phyloP scores from a whole-genome alignment of 768 basidiomycete species.

The Suillus tomentosus region DNA sequence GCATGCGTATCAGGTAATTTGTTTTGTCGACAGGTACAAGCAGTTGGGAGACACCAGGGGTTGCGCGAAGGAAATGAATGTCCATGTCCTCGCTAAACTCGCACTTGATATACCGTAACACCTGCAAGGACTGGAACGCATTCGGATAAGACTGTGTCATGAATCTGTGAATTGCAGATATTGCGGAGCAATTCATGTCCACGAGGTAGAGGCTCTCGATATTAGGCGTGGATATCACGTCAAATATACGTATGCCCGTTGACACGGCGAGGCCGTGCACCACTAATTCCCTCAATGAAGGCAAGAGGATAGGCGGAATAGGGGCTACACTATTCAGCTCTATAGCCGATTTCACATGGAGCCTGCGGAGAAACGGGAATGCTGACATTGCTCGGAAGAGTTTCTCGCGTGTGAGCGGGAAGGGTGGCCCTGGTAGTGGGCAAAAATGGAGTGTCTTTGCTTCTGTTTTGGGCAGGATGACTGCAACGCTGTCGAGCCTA shows the following conservation, averaged over 20 bases:
- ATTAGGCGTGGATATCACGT: constrained; percentile 34
- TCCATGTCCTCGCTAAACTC: constrained; percentile 35
- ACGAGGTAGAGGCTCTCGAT: constrained; percentile 34
- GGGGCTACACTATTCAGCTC: constrained; percentile 26
- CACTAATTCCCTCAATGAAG: constrained; percentile 30
- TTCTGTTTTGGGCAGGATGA: constrained; percentile 25
- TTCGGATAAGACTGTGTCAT: constrained; percentile 29
- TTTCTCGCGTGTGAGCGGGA: constrained; percentile 28
- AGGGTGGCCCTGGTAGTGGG: constrained; percentile 35
- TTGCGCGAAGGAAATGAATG: constrained; percentile 32
- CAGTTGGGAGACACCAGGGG: constrained; percentile 35
- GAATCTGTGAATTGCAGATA: constrained; percentile 31
- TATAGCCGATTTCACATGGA: constrained; percentile 35
- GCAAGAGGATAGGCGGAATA: constrained; percentile 25
- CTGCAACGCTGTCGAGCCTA: constrained; percentile 34
- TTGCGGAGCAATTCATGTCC: constrained; percentile 30
- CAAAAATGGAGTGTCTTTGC: constrained; percentile 34
- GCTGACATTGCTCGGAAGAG: constrained; percentile 23
- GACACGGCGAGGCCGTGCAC: constrained; percentile 33
- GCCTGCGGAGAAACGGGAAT: constrained; percentile 25
- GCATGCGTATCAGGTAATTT: constrained; percentile 32
- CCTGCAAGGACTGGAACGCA: constrained; percentile 31
- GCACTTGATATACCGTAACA: constrained; percentile 31
- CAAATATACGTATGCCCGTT: constrained; percentile 33
- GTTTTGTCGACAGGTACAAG: constrained; percentile 33